Percentiles rank a stretch among this genome's conserved stretches.
Conservation (phyloP, 2,329 filamentous ascomycete genomes). For the Epichloe uncinata region DNA sequence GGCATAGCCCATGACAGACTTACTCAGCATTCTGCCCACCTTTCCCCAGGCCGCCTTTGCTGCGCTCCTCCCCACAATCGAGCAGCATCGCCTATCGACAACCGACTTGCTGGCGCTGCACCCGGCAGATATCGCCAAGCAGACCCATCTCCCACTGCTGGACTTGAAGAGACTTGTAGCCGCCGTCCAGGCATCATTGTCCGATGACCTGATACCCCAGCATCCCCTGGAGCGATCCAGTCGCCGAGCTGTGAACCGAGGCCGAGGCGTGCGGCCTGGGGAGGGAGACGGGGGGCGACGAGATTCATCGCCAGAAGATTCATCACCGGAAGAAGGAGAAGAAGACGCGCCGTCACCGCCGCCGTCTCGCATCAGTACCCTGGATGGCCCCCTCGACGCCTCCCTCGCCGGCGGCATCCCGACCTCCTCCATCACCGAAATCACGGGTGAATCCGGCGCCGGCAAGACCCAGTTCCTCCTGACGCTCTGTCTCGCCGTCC, state of each 20-base stretch:
- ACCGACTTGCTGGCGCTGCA: conserved; percentile 80
- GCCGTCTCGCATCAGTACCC: conserved; percentile 51
- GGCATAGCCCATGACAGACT: conserved; percentile 60
- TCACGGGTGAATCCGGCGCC: conserved; percentile 84
- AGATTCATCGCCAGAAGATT: not conserved
- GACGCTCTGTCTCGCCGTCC: conserved; percentile 68
- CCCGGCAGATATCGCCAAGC: conserved; percentile 68
- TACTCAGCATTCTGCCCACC: conserved; percentile 66
- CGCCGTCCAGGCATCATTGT: conserved; percentile 53
- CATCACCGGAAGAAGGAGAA: not conserved
- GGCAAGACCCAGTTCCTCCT: conserved; percentile 94
- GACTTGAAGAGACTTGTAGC: conserved; percentile 64
- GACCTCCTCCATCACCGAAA: conserved; percentile 69
- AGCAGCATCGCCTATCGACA: conserved; percentile 63
- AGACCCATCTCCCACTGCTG: conserved; percentile 66
- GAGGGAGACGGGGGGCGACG: not conserved
- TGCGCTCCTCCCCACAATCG: conserved; percentile 65
- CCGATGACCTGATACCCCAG: conserved; percentile 38
- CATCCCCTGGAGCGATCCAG: conserved; percentile 10
- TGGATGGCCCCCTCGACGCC: conserved; percentile 60
- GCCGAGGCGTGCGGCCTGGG: not conserved
- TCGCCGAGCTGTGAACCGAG: not conserved
- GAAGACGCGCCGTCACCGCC: not conserved
- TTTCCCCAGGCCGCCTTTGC: conserved; percentile 61
- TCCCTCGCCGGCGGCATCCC: conserved; percentile 67